Percentiles rank a stretch among this genome's conserved stretches.
These are phyloP conservation scores for Comarum palustre DNA, from an alignment of 306 rosid species.

Conservation along the genomic window DNA sequence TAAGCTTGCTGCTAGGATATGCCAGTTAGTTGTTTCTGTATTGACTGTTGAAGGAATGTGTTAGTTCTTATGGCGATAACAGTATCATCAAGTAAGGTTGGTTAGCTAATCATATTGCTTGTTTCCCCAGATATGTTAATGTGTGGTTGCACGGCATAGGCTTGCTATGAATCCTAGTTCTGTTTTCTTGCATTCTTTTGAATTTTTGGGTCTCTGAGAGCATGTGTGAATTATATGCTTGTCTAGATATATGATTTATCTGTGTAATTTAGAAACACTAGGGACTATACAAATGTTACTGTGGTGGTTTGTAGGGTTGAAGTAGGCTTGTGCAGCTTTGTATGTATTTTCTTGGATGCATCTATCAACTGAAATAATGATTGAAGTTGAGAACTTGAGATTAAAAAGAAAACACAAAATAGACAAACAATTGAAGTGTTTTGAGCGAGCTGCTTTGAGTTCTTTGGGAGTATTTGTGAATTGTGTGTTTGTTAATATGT, in stretches of 20 bases:
- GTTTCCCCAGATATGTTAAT: neutral
- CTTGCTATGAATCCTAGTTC: neutral
- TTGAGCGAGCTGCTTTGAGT: too few relatives aligned
- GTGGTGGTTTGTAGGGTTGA: neutral
- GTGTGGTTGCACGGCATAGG: neutral
- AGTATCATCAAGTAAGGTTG: neutral
- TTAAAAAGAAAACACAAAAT: too few relatives aligned
- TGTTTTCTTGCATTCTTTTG: neutral
- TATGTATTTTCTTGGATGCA: neutral
- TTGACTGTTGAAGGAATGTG: constrained; percentile 2
- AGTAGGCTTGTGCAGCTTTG: neutral
- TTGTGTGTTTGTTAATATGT: too few relatives aligned
- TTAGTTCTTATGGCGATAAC: neutral
- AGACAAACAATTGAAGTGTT: neutral
- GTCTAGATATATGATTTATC: neutral
- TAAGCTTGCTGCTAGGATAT: neutral
- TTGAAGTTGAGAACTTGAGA: neutral
- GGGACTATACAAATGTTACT: neutral
- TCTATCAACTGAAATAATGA: neutral
- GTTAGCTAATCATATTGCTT: neutral
- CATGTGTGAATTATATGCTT: neutral
- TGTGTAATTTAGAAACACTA: neutral
- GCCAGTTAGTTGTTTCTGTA: neutral
- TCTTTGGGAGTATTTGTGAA: too few relatives aligned
- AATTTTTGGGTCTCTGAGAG: neutral